Evolutionary conservation across 1,284 basidiomycete species (phyloP).

Genomic region (Ceratobasidium sp.): DNA sequence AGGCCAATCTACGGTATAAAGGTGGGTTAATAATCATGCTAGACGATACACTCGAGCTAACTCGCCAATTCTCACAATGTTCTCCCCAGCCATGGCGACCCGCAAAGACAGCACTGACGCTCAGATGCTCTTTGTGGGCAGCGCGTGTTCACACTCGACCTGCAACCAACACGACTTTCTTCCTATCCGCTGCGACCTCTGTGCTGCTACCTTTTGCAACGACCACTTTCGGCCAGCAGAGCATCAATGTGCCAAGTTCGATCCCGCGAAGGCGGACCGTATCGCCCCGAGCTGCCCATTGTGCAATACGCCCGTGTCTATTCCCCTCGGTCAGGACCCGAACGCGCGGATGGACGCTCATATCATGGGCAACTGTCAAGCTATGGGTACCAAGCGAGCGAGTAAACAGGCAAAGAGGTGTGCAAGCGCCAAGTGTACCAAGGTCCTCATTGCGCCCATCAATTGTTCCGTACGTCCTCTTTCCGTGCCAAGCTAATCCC

Average conservation of each 20-base stretch:
- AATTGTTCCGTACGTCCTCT: slow-evolving; percentile 70
- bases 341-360: slow-evolving; percentile 82
- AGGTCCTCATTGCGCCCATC: slow-evolving; percentile 79
- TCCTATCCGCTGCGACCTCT: slow-evolving; percentile 68
- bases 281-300: slow-evolving; percentile 81
- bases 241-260: slow-evolving; percentile 77
- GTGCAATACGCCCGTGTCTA: slow-evolving; percentile 77
- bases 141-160: slow-evolving; percentile 72
- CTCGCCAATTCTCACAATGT: too few species aligned
- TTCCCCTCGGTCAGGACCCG: slow-evolving; percentile 79
- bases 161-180: slow-evolving; percentile 83
- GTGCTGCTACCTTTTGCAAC: slow-evolving; percentile 67
- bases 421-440: slow-evolving; percentile 72
- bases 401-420: slow-evolving; percentile 59
- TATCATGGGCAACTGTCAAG: slow-evolving; percentile 72
- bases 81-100: slow-evolving; percentile 52
- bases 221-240: slow-evolving; percentile 77
- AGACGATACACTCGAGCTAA: too few species aligned
- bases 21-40: too few species aligned
- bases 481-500: slow-evolving; percentile 23
- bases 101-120: slow-evolving; percentile 61
- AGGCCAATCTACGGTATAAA: too few species aligned
- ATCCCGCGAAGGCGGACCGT: slow-evolving; percentile 75
- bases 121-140: slow-evolving; percentile 73
- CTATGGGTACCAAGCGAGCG: slow-evolving; percentile 73